These are phyloP conservation scores for Orbilia blumenaviensis DNA, from an alignment of 2,329 filamentous ascomycete species.

Conservation along the genomic window DNA sequence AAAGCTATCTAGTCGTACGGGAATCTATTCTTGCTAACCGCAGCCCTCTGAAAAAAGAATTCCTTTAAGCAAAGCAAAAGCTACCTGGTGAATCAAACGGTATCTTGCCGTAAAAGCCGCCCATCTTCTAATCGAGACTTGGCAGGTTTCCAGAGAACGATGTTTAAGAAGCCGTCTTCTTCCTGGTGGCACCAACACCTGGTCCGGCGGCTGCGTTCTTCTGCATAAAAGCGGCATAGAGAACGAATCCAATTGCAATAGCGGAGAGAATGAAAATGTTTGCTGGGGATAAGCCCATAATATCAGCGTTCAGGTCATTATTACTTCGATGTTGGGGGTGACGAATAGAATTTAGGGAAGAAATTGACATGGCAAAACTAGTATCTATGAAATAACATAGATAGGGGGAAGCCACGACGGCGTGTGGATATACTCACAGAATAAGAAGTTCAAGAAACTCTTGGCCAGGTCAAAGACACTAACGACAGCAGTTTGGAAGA, in stretches of 20 bases:
- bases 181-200: background rate
- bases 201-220: background rate
- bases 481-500: constrained; percentile 42
- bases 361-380: too few species aligned
- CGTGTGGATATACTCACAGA: constrained; percentile 20
- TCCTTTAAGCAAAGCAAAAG: background rate
- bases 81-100: background rate
- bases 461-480: constrained; percentile 34
- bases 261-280: constrained; percentile 43
- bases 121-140: background rate
- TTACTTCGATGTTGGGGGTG: too few species aligned
- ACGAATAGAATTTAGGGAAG: too few species aligned
- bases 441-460: constrained; percentile 29
- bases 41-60: background rate
- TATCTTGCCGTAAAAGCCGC: background rate
- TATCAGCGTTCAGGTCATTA: background rate
- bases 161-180: constrained; percentile 23
- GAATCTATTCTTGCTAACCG: background rate
- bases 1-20: background rate
- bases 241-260: constrained; percentile 30
- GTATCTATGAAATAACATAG: background rate
- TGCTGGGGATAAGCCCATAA: background rate
- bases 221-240: constrained; percentile 30
- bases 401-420: background rate
- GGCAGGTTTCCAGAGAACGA: background rate